Evolutionary conservation across 148 eudicot species (phyloP).

Genomic region (Euryodendron excelsum): DNA sequence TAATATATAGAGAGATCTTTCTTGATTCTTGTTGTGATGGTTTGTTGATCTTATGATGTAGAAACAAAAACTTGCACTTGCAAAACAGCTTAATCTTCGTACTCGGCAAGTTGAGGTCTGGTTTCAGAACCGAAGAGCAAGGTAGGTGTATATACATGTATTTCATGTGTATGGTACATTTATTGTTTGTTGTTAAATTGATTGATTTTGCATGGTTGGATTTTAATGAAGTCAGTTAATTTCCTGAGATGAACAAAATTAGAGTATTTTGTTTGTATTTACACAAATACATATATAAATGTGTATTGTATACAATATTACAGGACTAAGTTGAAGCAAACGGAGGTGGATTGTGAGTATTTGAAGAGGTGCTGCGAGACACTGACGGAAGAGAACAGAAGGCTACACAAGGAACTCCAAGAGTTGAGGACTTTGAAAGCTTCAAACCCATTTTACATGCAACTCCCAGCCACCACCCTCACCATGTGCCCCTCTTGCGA

Average conservation of each 20-base stretch:
- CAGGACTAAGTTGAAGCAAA: conserved; percentile 68
- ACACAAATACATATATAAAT: too few species aligned
- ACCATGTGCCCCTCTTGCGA: conserved; percentile 68
- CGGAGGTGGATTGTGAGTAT: conserved; percentile 63
- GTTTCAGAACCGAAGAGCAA: conserved; percentile 64
- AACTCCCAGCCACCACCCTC: conserved; percentile 55
- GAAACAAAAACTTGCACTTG: conserved; percentile 59
- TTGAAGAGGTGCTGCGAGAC: conserved; percentile 60
- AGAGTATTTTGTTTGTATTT: too few species aligned
- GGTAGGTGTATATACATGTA: conserved; percentile 17
- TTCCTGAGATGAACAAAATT: too few species aligned
- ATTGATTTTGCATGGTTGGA: not conserved
- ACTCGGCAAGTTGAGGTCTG: conserved; percentile 62
- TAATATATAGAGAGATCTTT: not conserved
- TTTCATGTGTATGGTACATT: not conserved
- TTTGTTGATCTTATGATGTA: conserved; percentile 20
- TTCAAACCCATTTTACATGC: conserved; percentile 44
- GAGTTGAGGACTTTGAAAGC: conserved; percentile 47
- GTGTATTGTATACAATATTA: not conserved
- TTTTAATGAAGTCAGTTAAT: too few species aligned
- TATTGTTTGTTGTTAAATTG: not conserved
- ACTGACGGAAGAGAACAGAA: conserved; percentile 47
- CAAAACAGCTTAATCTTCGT: conserved; percentile 50
- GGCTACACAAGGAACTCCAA: conserved; percentile 55
- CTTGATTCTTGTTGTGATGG: not conserved